Evolutionary conservation across 2,329 filamentous ascomycete species (phyloP).

Genomic region (Lomentospora prolificans): DNA sequence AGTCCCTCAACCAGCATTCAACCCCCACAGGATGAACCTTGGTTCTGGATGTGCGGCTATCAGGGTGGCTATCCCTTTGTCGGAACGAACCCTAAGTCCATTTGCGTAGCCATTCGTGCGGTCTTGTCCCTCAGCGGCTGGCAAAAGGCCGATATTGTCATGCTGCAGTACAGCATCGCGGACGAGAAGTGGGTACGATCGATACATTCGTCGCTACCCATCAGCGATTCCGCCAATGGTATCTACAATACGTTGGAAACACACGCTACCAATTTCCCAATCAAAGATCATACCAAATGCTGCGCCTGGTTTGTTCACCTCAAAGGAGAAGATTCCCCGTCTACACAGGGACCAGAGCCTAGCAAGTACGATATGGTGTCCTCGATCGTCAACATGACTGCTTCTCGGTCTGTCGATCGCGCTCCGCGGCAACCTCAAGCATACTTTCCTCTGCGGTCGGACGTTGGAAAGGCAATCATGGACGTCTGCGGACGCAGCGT

Average conservation of each 20-base stretch:
- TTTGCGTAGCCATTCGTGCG: not conserved
- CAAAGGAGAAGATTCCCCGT: not conserved
- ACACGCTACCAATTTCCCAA: not conserved
- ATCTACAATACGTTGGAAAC: not conserved
- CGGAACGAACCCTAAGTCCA: not conserved
- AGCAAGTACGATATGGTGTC: not conserved
- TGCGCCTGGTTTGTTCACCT: not conserved
- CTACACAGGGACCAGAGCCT: too few relatives aligned
- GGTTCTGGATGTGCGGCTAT: conserved; percentile 1
- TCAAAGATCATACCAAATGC: not conserved
- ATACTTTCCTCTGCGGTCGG: not conserved
- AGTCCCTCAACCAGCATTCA: not conserved
- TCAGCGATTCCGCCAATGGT: not conserved
- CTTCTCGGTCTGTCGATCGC: not conserved
- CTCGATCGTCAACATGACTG: not conserved
- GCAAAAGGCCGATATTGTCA: not conserved
- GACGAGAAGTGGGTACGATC: not conserved
- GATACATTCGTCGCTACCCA: not conserved
- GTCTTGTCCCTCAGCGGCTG: not conserved
- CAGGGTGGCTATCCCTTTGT: not conserved
- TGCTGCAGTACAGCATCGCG: not conserved
- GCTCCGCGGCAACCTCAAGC: not conserved
- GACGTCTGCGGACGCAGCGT: not conserved
- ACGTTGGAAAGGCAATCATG: not conserved
- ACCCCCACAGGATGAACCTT: not conserved